A percentile compares a stretch with the other conserved stretches of the same genome.
Evolutionary conservation across 2,329 filamentous ascomycete genomes (phyloP).

Genomic region (Penicillium sp.): DNA sequence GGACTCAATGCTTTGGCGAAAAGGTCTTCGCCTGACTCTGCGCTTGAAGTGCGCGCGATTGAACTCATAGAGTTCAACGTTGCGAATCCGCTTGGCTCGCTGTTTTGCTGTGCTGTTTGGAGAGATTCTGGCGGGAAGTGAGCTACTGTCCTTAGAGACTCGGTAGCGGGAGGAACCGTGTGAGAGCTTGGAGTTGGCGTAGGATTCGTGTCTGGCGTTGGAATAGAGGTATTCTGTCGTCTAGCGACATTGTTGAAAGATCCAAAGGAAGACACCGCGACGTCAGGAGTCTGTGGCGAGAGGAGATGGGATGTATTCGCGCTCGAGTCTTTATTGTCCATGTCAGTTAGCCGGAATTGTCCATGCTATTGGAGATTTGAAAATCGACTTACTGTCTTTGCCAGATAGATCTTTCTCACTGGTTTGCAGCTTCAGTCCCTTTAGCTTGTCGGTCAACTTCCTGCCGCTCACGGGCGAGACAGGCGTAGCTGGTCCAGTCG

Average conservation of each 20-base stretch:
- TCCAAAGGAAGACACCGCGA: constrained; percentile 58
- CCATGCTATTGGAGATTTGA: background rate
- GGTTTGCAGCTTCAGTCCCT: constrained; percentile 71
- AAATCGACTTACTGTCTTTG: constrained; percentile 46
- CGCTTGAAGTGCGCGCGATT: constrained; percentile 30
- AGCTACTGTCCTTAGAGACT: constrained; percentile 30
- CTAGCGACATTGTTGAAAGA: constrained; percentile 48
- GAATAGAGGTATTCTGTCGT: constrained; percentile 12
- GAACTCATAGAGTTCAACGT: constrained; percentile 26
- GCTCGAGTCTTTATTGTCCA: too few species aligned
- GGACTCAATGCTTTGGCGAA: constrained; percentile 86
- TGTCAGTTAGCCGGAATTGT: constrained; percentile 18
- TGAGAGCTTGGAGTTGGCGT: constrained; percentile 20
- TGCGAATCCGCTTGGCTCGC: constrained; percentile 21
- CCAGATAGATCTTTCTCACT: constrained; percentile 59
- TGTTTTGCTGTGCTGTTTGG: constrained; percentile 31
- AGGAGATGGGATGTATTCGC: constrained; percentile 44
- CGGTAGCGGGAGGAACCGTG: constrained; percentile 7
- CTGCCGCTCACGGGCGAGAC: constrained; percentile 59
- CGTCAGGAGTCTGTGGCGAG: constrained; percentile 58
- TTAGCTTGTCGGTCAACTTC: constrained; percentile 70
- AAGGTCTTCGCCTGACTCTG: constrained; percentile 67
- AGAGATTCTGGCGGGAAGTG: constrained; percentile 37
- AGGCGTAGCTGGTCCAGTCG: constrained; percentile 51
- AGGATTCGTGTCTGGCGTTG: constrained; percentile 21